Percentiles rank a stretch among this genome's conserved stretches.
Conservation (phyloP, 2,329 filamentous ascomycete genomes). For the Diaporthe velutina region DNA sequence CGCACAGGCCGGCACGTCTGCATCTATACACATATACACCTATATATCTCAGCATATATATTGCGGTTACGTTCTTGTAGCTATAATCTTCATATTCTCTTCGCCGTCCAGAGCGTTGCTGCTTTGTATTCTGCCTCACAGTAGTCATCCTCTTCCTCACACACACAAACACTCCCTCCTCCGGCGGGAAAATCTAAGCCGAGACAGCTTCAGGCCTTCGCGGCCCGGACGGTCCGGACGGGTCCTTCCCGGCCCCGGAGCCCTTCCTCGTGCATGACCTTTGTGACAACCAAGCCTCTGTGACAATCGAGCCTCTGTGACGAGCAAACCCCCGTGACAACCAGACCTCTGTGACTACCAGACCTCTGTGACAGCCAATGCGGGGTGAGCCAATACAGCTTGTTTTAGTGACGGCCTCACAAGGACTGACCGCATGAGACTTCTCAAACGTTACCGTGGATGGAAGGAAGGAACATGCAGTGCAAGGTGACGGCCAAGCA, state of each 20-base stretch:
- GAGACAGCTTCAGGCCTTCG: neutral
- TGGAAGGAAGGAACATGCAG: neutral
- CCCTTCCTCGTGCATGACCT: neutral
- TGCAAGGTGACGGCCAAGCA: slow-evolving; percentile 1
- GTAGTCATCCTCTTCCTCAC: neutral
- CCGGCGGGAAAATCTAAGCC: no score
- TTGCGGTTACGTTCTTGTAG: slow-evolving; percentile 19
- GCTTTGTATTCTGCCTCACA: neutral
- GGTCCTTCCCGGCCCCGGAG: neutral
- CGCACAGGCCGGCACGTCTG: slow-evolving; percentile 12
- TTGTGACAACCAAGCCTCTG: no score
- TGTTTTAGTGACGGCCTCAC: neutral
- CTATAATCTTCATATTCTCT: slow-evolving; percentile 28
- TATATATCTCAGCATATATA: slow-evolving; percentile 26
- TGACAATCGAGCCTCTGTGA: no score
- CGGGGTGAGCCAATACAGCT: neutral
- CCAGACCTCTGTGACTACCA: no score
- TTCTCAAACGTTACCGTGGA: neutral
- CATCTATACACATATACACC: slow-evolving; percentile 20
- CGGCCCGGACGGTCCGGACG: neutral
- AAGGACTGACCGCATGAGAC: neutral
- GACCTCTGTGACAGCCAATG: no score
- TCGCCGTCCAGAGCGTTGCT: slow-evolving; percentile 14
- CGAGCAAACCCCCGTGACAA: no score
- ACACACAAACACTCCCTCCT: no score